phyloP scores from a whole-genome alignment of 257 asterid species.

The Solanum appendiculatum region DNA sequence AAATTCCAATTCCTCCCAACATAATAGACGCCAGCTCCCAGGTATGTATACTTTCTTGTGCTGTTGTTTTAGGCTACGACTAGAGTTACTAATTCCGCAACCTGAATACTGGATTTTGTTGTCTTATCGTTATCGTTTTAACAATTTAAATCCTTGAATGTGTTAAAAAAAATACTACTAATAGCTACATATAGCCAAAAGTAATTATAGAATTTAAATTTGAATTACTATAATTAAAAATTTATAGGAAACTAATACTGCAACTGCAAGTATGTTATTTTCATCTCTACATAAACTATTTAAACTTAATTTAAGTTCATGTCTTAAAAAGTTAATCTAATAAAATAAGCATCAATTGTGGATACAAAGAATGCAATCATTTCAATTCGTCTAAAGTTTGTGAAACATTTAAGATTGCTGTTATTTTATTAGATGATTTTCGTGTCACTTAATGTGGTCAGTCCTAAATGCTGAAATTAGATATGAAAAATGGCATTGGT shows the following conservation, averaged over 20 bases:
- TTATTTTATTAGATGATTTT: neutral
- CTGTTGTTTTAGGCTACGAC: neutral
- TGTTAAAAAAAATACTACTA: neutral
- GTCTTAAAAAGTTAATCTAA: neutral
- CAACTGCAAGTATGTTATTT: neutral
- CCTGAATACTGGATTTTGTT: neutral
- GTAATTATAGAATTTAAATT: neutral
- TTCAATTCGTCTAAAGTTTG: neutral
- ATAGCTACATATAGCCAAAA: neutral
- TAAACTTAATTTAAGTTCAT: neutral
- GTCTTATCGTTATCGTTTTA: neutral
- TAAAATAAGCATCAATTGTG: neutral
- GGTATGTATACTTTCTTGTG: constrained; percentile 15
- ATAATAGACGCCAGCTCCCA: constrained; percentile 22
- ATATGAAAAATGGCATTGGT: neutral
- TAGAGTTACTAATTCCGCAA: neutral
- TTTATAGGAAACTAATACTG: neutral
- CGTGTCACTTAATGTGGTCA: neutral
- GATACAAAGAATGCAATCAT: neutral
- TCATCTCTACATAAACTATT: neutral
- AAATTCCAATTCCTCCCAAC: constrained; percentile 34
- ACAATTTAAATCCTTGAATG: neutral
- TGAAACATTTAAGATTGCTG: neutral
- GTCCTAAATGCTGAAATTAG: neutral
- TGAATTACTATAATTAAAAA: neutral